Evolutionary conservation across 2,329 filamentous ascomycete genomes (phyloP), one percentile per base, ranked within the genome.

Genomic region (Thielaviopsis cerberus): DNA sequence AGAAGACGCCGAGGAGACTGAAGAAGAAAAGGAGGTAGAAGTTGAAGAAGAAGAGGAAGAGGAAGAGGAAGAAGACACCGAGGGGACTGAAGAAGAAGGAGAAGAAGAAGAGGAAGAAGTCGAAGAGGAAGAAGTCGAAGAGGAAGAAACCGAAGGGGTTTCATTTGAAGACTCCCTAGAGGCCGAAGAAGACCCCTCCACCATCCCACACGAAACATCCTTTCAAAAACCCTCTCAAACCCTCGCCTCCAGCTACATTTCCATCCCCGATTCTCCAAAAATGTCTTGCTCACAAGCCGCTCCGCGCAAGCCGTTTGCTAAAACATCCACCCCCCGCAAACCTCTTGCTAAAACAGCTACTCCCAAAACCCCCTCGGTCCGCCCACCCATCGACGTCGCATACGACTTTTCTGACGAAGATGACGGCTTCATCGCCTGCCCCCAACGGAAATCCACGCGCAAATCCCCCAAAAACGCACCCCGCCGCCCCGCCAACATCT

Each of bases 391-490:
- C 23, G 62, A 64, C 48, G 50, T 54, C 1, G 54, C 61, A 3
- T 64, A 65, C 26, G 60, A 54, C 20, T 65, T 65, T 51, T 64
- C 64, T 5, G 63, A 65, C 54, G 62, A 63, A 4, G 63, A 65
- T 22, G 62, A 63, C 7, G 63, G 58, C 11, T 61, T 65, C 50
- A 57, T 57, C 2, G 23, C 27, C 7, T 10, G 41, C 41, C 37
- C 45, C 20, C 10, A 51, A 24, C 20, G 30, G 15, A 34, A 55
- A 53, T 13, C 23, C 30, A 6, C 34, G 11, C n/a, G 22, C 26
- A 45, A 34, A 26, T 27, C 53, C 10, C 30, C 56, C 22, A 27
- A 58, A n/a, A 53, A 51, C 51, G 20, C 50, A 51, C 57, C 57
- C 15, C 41, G 37, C 11, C 41, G 20, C 5, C 54, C 25, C 23